These are phyloP conservation scores for Penicillium aurantiogriseum DNA, from an alignment of 2,329 filamentous ascomycete genomes.

Conservation along the genomic window DNA sequence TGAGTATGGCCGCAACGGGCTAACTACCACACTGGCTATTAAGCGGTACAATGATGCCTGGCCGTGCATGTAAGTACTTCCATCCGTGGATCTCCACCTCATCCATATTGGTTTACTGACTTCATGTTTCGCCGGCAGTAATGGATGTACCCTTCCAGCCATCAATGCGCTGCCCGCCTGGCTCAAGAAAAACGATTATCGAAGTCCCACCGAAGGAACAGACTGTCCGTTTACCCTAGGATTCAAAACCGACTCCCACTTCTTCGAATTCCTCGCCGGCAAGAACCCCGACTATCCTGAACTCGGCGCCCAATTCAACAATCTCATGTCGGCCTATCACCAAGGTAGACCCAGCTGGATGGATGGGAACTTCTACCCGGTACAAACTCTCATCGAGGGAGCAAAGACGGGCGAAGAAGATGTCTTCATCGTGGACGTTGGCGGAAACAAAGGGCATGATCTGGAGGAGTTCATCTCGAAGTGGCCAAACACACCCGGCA, in stretches of 20 bases:
- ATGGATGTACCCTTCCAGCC: slow-evolving; percentile 6
- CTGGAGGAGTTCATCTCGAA: slow-evolving; percentile 7
- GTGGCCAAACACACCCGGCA: slow-evolving; percentile 8
- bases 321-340: slow-evolving; percentile 14
- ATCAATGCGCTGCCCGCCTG: slow-evolving; percentile 3
- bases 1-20: slow-evolving; percentile 14
- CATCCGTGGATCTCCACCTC: too few species aligned
- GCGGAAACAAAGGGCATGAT: slow-evolving; percentile 15
- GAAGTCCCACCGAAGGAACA: slow-evolving; percentile 6
- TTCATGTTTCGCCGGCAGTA: not conserved
- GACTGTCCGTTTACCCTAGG: slow-evolving; percentile 9
- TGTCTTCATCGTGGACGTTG: slow-evolving; percentile 12
- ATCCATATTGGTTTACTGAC: not conserved
- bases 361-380: slow-evolving; percentile 6
- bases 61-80: slow-evolving; percentile 15
- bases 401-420: slow-evolving; percentile 2
- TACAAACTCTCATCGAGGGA: not conserved
- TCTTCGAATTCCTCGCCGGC: slow-evolving; percentile 10
- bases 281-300: slow-evolving; percentile 9
- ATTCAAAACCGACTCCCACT: slow-evolving; percentile 2
- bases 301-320: slow-evolving; percentile 12
- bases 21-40: slow-evolving; percentile 12
- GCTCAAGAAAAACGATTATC: slow-evolving; percentile 13
- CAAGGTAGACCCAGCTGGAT: slow-evolving; percentile 14
- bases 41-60: slow-evolving; percentile 19